A percentile compares a stretch with the other conserved stretches of the same genome.
These are phyloP conservation scores for Cornus florida DNA, from an alignment of 148 eudicot genomes.

Conservation along the genomic window DNA sequence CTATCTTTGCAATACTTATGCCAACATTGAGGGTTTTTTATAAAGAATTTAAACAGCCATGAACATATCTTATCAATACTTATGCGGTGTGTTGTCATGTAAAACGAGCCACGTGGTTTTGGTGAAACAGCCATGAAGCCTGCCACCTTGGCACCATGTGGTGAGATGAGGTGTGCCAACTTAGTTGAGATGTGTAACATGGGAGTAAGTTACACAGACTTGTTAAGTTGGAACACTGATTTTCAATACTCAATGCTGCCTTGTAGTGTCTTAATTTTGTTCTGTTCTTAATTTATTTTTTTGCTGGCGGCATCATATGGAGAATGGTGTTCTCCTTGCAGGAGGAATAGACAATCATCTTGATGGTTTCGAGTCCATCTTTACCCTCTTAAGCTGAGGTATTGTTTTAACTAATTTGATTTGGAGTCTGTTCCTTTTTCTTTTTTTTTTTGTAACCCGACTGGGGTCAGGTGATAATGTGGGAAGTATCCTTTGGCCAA, in stretches of 20 bases:
- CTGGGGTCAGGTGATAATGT: not conserved
- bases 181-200: too few relatives aligned
- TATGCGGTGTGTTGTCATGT: too few relatives aligned
- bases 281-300: not conserved
- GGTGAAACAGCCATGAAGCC: too few relatives aligned
- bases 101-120: too few relatives aligned
- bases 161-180: too few relatives aligned
- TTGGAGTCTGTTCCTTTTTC: not conserved
- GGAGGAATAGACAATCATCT: not conserved
- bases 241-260: not conserved
- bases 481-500: not conserved
- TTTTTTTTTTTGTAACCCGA: not conserved
- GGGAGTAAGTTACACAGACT: too few relatives aligned
- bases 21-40: too few relatives aligned
- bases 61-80: too few relatives aligned
- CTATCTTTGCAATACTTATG: too few relatives aligned
- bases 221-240: conserved; percentile 10
- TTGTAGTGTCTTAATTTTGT: not conserved
- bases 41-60: too few relatives aligned
- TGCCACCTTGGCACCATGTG: too few relatives aligned
- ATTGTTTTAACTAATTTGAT: not conserved
- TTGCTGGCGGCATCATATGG: not conserved
- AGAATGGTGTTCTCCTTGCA: conserved; percentile 4
- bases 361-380: not conserved
- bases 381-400: not conserved